Base-by-base conservation (phyloP, 352 stramenopile species). In the Globisporangium nagaii region DNA sequence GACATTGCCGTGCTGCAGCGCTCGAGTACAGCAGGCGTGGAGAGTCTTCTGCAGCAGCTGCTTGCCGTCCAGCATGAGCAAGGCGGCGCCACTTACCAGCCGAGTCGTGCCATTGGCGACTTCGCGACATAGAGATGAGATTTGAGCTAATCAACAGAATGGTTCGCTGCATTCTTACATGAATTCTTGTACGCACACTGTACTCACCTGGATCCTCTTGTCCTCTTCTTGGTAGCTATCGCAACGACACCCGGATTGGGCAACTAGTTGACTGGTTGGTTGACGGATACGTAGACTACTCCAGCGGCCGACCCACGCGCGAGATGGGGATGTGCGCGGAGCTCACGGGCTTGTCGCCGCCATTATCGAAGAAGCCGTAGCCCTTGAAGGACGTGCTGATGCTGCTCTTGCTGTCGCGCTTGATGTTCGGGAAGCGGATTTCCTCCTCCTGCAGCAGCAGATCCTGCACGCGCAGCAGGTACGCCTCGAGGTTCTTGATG, bases 401-500 rank as follows among this genome's bases (percentile, higher is more conserved):
- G 22, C 63, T 56, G 40, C 22, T 46, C 61, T 74, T 80, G 10
- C 71, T 62, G 37, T 57, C 67, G 24, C 75, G 79, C 67, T 81
- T 80, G 32, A 52, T 74, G 62, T 93, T 76, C 12, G 82, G 82
- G 61, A 90, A 93, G 13, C 73, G 75, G 49, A 88, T 81, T 42
- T 83, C 73, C 37, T 91, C 77, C 62, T 94, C 84, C 53, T 88
- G 71, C 44, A 88, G 66, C 42, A 94, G 56, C 53, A 94, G 56
- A 46, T 89, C 79, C 58, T 92, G 81, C 25, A 94, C 67, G n/a
- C 70, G 67, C 52, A 90, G 65, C 61, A 92, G 62, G 50, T 92
- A 94, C 40, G 66, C 73, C 53, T 94, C 75, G 17, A 94, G 65
- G 64, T 90, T 91, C 45, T 90, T 82, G 28, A 92, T 68, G 62